phyloP scores from a whole-genome alignment of 129 eudicot genomes.

The Scalesia atractyloides region DNA sequence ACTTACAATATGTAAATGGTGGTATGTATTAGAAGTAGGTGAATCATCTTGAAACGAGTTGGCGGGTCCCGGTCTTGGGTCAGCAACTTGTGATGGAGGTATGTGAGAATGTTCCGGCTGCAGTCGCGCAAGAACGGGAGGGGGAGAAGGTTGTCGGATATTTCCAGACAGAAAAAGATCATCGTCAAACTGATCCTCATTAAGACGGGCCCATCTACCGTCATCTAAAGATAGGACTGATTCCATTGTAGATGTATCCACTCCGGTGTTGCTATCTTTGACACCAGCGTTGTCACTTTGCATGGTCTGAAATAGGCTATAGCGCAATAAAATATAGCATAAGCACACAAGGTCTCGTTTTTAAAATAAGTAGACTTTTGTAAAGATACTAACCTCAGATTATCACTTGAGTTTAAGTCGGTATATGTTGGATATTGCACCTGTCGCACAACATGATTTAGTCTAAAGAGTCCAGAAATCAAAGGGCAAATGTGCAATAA shows the following conservation, averaged over 20 bases:
- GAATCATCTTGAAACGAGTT: slow-evolving; percentile 56
- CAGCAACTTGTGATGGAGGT: slow-evolving; percentile 87
- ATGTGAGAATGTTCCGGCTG: slow-evolving; percentile 63
- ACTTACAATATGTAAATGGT: slow-evolving; percentile 91
- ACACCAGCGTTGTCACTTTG: slow-evolving; percentile 39
- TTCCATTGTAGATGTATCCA: slow-evolving; percentile 72
- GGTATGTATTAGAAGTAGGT: slow-evolving; percentile 61
- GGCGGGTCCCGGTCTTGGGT: slow-evolving; percentile 96
- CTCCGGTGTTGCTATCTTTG: slow-evolving; percentile 45
- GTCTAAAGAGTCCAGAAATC: background rate
- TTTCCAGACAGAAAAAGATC: slow-evolving; percentile 46
- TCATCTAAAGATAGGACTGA: slow-evolving; percentile 86
- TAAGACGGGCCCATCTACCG: slow-evolving; percentile 74
- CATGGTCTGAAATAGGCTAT: slow-evolving; percentile 60
- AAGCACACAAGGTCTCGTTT: background rate
- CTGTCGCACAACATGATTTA: slow-evolving; percentile 41
- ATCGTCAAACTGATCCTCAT: slow-evolving; percentile 41
- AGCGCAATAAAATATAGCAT: slow-evolving; percentile 13
- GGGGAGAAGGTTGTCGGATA: slow-evolving; percentile 91
- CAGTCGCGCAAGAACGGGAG: slow-evolving; percentile 92
- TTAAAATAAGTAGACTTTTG: background rate
- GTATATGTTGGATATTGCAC: slow-evolving; percentile 74
- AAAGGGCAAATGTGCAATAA: slow-evolving; percentile 25
- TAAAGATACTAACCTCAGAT: slow-evolving; percentile 52
- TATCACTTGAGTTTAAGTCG: slow-evolving; percentile 53